Evolutionary conservation across 768 basidiomycete species (phyloP).

Genomic region (Phaeolepiota aurea): DNA sequence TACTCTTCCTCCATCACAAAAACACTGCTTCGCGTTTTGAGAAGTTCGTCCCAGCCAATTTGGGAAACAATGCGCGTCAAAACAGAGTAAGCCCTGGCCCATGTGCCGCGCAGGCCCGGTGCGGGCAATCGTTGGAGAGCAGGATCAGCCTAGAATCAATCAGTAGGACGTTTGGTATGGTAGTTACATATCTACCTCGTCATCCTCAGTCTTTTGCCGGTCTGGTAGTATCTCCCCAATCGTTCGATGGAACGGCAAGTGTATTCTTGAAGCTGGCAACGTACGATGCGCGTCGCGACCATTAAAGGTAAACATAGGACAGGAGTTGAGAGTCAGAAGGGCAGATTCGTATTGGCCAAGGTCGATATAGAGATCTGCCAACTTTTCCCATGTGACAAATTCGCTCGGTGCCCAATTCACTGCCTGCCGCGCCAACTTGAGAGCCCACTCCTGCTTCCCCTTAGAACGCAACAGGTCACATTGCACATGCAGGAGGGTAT

Average conservation of each 20-base stretch:
- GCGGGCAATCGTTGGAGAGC: constrained; percentile 92
- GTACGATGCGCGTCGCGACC: constrained; percentile 88
- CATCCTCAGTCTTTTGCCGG: constrained; percentile 72
- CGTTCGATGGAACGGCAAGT: constrained; percentile 78
- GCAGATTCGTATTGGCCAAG: constrained; percentile 80
- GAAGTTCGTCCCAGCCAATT: constrained; percentile 97
- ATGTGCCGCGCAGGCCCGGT: constrained; percentile 90
- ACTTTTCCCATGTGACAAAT: constrained; percentile 98
- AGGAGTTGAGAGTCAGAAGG: constrained; percentile 92
- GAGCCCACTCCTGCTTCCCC: constrained; percentile 79
- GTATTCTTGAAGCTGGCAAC: constrained; percentile 71
- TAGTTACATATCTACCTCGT: too few relatives aligned
- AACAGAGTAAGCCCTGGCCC: constrained; percentile 89
- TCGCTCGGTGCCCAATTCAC: constrained; percentile 98
- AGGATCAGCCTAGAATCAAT: constrained; percentile 63
- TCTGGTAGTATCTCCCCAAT: constrained; percentile 91
- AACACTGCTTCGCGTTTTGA: constrained; percentile 88
- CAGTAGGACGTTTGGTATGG: too few relatives aligned
- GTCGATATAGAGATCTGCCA: constrained; percentile 93
- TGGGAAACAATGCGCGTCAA: constrained; percentile 86
- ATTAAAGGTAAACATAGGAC: constrained; percentile 99
- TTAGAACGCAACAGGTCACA: constrained; percentile 90
- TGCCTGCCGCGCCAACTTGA: constrained; percentile 87
- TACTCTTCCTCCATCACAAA: constrained; percentile 99
- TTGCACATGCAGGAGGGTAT: constrained; percentile 89